Conservation (phyloP, 2,329 filamentous ascomycete species). For the Nothophaeocryptopus gaeumannii region DNA sequence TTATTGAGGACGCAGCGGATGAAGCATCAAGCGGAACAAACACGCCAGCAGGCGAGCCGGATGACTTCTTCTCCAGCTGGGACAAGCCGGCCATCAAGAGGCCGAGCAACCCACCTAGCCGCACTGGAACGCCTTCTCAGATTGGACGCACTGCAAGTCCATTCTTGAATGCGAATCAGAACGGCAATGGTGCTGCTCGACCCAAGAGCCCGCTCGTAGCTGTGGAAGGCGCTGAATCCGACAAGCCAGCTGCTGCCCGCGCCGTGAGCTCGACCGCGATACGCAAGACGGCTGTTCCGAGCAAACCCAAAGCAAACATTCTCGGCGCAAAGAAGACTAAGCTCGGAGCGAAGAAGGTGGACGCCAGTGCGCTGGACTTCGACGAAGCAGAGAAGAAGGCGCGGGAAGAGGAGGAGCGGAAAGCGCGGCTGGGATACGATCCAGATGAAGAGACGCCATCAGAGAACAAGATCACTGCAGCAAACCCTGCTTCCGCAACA, state of each 20-base stretch:
- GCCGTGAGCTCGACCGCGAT: constrained; percentile 77
- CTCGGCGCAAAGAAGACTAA: constrained; percentile 70
- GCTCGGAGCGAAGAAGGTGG: constrained; percentile 69
- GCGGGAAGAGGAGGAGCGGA: constrained; percentile 93
- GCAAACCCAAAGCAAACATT: constrained; percentile 61
- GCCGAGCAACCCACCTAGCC: constrained; percentile 87
- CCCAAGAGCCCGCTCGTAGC: constrained; percentile 76
- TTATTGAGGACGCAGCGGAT: constrained; percentile 71
- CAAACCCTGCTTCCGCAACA: constrained; percentile 40
- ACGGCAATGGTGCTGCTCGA: constrained; percentile 63
- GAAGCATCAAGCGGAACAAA: constrained; percentile 54
- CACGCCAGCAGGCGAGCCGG: constrained; percentile 76
- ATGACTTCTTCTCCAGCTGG: constrained; percentile 98
- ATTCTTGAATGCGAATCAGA: constrained; percentile 70
- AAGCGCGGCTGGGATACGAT: constrained; percentile 93
- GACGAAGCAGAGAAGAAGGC: constrained; percentile 96
- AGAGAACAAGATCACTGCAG: constrained; percentile 42
- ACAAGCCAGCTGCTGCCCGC: constrained; percentile 62
- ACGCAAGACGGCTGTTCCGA: constrained; percentile 66
- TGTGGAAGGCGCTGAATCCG: constrained; percentile 52
- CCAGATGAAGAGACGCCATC: constrained; percentile 71
- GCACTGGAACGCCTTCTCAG: constrained; percentile 75
- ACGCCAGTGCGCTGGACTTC: constrained; percentile 76
- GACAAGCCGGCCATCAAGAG: constrained; percentile 97
- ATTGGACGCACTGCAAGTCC: constrained; percentile 83